Evolutionary conservation across 768 basidiomycete species (phyloP).

Genomic region (Rhodotorula kratochvilovae): DNA sequence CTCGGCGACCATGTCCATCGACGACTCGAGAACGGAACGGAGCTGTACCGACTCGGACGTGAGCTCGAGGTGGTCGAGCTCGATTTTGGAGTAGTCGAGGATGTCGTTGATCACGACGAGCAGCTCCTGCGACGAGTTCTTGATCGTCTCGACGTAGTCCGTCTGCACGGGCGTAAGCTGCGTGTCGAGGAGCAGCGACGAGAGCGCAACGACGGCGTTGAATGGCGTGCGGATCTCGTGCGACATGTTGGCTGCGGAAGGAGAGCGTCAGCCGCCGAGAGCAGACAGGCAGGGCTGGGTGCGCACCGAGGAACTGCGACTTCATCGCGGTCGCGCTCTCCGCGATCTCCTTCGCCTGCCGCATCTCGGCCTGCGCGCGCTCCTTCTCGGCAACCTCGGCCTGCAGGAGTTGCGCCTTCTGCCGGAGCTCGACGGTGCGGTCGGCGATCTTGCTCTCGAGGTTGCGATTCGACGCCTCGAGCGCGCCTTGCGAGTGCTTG

Average conservation of each 20-base stretch:
- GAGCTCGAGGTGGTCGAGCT: constrained; percentile 35
- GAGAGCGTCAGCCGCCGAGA: neutral
- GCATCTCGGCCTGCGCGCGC: constrained; percentile 35
- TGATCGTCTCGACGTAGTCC: constrained; percentile 40
- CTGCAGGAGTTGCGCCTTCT: constrained; percentile 7
- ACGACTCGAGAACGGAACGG: constrained; percentile 25
- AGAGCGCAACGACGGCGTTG: constrained; percentile 37
- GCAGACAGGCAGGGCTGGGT: too few relatives aligned
- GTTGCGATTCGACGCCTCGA: constrained; percentile 34
- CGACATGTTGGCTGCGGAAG: constrained; percentile 30
- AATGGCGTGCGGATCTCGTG: constrained; percentile 39
- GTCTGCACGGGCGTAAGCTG: constrained; percentile 31
- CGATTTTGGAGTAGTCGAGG: constrained; percentile 38
- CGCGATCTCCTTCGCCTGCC: constrained; percentile 31
- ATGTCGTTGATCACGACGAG: constrained; percentile 38
- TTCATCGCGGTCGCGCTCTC: constrained; percentile 36
- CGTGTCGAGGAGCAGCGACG: constrained; percentile 31
- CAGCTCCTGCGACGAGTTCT: constrained; percentile 34
- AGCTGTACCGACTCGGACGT: constrained; percentile 13
- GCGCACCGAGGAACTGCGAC: constrained; percentile 32
- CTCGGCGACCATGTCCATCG: constrained; percentile 38
- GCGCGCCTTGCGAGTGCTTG: constrained; percentile 23
- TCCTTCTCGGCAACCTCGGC: constrained; percentile 36
- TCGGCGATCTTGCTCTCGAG: constrained; percentile 34
- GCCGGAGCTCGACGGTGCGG: constrained; percentile 23